These are phyloP conservation scores for Thuidium tamariscinum DNA, from an alignment of 225 moss, liverwort and hornwort genomes.

Conservation along the genomic window DNA sequence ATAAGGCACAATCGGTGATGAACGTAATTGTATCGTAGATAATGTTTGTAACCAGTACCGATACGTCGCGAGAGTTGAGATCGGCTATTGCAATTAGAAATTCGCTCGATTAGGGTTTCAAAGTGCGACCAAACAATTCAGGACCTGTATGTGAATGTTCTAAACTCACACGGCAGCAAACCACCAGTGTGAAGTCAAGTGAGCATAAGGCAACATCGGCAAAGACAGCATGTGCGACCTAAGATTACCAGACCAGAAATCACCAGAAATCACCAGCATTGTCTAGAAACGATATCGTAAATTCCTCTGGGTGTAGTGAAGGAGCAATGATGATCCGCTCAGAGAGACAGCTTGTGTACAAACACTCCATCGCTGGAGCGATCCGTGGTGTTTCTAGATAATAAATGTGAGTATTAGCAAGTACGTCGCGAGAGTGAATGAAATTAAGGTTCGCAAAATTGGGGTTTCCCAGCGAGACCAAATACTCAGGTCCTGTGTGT, in stretches of 20 bases:
- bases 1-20: neutral
- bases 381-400: constrained; percentile 9
- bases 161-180: neutral
- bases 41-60: neutral
- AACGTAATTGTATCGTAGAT: neutral
- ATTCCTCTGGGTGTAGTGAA: neutral
- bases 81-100: neutral
- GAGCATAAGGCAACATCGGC: too few species aligned
- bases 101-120: neutral
- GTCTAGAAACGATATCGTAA: neutral
- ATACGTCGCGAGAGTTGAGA: neutral
- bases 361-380: constrained; percentile 43
- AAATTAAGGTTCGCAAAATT: neutral
- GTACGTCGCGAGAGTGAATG: neutral
- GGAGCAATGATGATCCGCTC: neutral
- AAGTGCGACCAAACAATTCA: neutral
- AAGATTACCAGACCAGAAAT: neutral
- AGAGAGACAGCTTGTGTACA: constrained; percentile 47
- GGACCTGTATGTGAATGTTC: neutral
- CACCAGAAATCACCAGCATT: neutral
- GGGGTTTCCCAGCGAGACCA: neutral
- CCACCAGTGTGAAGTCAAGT: too few species aligned
- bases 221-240: neutral
- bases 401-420: neutral
- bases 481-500: neutral